Base-by-base conservation (phyloP, 345 rosid species). In the Corymbia maculata region DNA sequence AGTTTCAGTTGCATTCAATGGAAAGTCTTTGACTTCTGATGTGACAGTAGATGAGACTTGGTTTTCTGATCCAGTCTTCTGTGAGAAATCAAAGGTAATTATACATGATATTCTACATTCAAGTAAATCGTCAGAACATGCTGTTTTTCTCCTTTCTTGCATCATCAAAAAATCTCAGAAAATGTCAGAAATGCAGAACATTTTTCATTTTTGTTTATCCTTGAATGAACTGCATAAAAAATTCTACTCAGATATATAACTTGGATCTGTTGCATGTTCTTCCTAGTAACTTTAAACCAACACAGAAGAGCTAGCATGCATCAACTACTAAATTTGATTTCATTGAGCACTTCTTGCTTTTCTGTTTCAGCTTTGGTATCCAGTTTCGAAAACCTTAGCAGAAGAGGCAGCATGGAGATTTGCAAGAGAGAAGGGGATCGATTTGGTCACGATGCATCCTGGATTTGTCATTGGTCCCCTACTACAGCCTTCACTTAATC, bases 11-110 rank as follows among this genome's bases (percentile, higher is more conserved):
- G 14, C 50, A 28, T 57, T 4, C 30, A 89, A 50, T 53, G 90
- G 89, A 68, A 86, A 51, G 79, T 86, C 91, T 42, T 49, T 45
- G 44, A 87, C 89, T 44, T 49, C 89, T 2, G 89, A 89, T 50
- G 88, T 85, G 17, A 66, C 80, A 8, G 79, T 92, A 10, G 93
- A 90, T 49, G 93, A 92, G 84, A 80, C 91, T 66, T 89, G 91
- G 89, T 89, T 87, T 3, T 89, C 90, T 24, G 87, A 89, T 87
- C 88, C 90, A 26, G 52, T 26, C 59, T 28, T 89, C 57, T 84
- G 85, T 49, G 50, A 89, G 87, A 86, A 85, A 59, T 64, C 85
- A 51, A 85, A 89, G 90, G 90, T 89, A 70, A 79, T 30, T 9
- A 26, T 44, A 2, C n/a, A 1, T 79, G 17, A 21, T 7, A 21